Evolutionary conservation across 176 grass and related monocot species (phyloP).

Genomic region (Oryza rufipogon): DNA sequence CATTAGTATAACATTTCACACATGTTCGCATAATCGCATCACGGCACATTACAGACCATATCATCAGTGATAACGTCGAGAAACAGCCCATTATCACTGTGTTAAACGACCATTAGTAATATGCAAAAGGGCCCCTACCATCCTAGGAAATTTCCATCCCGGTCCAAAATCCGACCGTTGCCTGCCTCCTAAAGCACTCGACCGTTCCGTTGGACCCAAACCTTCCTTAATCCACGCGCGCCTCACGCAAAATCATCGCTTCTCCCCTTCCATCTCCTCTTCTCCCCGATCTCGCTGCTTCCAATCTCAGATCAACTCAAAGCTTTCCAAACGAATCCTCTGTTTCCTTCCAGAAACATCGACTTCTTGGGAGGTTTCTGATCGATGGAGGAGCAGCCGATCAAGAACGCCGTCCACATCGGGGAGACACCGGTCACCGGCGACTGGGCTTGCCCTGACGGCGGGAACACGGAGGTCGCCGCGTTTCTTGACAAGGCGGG

Average conservation of each 20-base stretch:
- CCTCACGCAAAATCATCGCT: too few relatives aligned
- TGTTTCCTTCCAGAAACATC: not conserved
- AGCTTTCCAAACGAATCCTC: slow-evolving; percentile 20
- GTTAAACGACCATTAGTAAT: too few relatives aligned
- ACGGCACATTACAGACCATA: too few relatives aligned
- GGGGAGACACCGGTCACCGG: slow-evolving; percentile 48
- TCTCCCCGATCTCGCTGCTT: not conserved
- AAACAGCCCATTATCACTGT: too few relatives aligned
- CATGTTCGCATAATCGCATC: too few relatives aligned
- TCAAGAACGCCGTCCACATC: slow-evolving; percentile 43
- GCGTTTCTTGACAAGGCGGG: slow-evolving; percentile 20
- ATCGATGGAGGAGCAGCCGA: slow-evolving; percentile 29
- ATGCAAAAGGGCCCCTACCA: too few relatives aligned
- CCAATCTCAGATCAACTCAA: slow-evolving; percentile 55
- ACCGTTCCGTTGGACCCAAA: slow-evolving; percentile 74
- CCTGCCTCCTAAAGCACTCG: slow-evolving; percentile 12
- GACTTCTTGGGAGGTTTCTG: not conserved
- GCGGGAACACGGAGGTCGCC: not conserved
- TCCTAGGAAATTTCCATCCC: not conserved
- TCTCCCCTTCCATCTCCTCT: not conserved
- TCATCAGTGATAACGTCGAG: too few relatives aligned
- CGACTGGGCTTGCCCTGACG: not conserved
- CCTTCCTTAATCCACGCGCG: slow-evolving; percentile 4
- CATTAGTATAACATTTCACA: too few relatives aligned
- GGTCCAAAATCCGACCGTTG: slow-evolving; percentile 50